These are phyloP conservation scores for Trichocladium uniseriatum DNA, from an alignment of 495 filamentous ascomycete genomes.

Conservation along the genomic window DNA sequence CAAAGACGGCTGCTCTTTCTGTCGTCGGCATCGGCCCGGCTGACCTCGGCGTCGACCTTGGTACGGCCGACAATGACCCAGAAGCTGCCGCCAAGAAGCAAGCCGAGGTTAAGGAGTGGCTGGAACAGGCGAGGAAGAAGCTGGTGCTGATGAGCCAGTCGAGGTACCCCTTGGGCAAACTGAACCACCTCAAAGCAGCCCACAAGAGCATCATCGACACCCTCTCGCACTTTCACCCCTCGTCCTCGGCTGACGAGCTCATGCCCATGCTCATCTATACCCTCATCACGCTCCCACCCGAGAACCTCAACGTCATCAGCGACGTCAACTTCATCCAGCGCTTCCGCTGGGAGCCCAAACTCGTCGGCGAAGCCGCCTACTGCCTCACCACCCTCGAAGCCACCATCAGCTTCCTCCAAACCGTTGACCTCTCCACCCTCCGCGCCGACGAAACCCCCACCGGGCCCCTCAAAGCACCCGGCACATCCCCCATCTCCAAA, in stretches of 20 bases:
- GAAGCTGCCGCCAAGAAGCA: constrained; percentile 52
- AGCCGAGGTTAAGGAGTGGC: constrained; percentile 59
- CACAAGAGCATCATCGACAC: constrained; percentile 95
- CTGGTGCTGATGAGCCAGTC: constrained; percentile 78
- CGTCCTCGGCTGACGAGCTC: constrained; percentile 93
- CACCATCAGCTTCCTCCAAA: constrained; percentile 91
- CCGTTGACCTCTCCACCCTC: constrained; percentile 86
- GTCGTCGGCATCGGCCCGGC: constrained; percentile 81
- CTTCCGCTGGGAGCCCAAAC: constrained; percentile 76
- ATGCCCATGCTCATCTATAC: constrained; percentile 94
- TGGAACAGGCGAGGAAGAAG: constrained; percentile 64
- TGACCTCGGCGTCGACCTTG: constrained; percentile 76
- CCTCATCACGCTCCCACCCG: constrained; percentile 79
- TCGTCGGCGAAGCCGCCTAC: constrained; percentile 90
- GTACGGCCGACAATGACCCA: constrained; percentile 36
- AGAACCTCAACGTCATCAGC: constrained; percentile 82
- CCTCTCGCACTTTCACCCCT: constrained; percentile 64
- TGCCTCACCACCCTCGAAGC: constrained; percentile 95
- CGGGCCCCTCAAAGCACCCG: constrained; percentile 45
- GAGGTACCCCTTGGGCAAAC: constrained; percentile 81
- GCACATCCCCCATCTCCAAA: constrained; percentile 43
- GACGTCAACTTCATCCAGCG: constrained; percentile 90
- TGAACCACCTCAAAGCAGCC: constrained; percentile 75
- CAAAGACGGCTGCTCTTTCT: constrained; percentile 82
- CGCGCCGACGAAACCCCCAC: constrained; percentile 65